Evolutionary conservation across 2,329 filamentous ascomycete species (phyloP).

Genomic region (Exutisphaerella laricina): DNA sequence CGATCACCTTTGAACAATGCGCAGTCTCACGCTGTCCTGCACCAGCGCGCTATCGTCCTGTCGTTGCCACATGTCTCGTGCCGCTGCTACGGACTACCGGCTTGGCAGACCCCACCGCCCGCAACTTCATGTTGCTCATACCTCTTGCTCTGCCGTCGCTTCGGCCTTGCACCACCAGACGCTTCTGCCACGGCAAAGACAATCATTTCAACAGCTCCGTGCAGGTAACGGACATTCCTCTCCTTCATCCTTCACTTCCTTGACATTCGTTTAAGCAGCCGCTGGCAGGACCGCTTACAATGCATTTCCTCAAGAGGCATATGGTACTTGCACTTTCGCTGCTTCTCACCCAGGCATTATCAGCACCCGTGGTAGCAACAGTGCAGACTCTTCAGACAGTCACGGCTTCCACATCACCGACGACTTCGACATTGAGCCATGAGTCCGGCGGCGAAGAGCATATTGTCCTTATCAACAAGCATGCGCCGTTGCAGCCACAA

Average conservation of each 20-base stretch:
- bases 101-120: too few species aligned
- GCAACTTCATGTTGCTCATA: not conserved
- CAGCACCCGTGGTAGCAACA: not conserved
- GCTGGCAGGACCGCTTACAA: not conserved
- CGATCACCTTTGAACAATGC: not conserved
- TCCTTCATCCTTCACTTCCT: not conserved
- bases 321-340: not conserved
- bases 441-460: conserved; percentile 30
- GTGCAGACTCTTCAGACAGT: conserved; percentile 1
- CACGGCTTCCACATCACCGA: conserved; percentile 1
- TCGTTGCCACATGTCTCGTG: too few species aligned
- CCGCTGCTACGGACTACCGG: too few species aligned
- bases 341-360: not conserved
- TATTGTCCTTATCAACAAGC: conserved; percentile 36
- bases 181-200: not conserved
- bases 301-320: conserved; percentile 3
- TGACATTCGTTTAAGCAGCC: conserved; percentile 3
- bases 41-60: too few species aligned
- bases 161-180: not conserved
- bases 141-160: not conserved
- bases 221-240: conserved; percentile 8
- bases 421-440: conserved; percentile 13
- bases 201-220: not conserved
- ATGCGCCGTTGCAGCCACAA: conserved; percentile 29
- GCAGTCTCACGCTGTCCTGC: not conserved